Evolutionary conservation across 179 eudicot species (phyloP).

Genomic region (Camellia oleifera): DNA sequence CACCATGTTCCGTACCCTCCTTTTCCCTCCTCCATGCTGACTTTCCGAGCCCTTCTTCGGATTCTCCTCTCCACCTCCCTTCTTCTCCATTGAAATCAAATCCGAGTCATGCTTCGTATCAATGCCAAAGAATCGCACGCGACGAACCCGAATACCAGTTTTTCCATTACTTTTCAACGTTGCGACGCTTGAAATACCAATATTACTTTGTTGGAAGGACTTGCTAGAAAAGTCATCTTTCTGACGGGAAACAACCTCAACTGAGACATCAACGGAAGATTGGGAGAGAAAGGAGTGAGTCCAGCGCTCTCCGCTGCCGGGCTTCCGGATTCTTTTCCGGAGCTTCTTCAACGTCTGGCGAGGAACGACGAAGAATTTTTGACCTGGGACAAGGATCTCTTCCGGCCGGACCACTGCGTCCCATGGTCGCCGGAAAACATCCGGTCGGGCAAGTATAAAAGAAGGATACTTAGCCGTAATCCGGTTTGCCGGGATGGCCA

Average conservation of each 20-base stretch:
- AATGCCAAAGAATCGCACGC: conserved; percentile 27
- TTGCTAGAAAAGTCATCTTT: background rate
- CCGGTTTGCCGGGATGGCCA: conserved; percentile 43
- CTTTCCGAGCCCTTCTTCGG: background rate
- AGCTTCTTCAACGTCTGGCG: conserved; percentile 33
- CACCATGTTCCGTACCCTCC: conserved; percentile 9
- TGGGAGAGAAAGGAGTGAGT: background rate
- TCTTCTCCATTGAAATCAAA: background rate
- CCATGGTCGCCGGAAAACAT: conserved; percentile 42
- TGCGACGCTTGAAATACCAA: background rate
- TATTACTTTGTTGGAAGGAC: conserved; percentile 5
- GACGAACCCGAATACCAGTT: conserved; percentile 1
- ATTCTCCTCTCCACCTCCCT: background rate
- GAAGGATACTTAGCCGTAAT: conserved; percentile 38
- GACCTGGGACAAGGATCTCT: conserved; percentile 39
- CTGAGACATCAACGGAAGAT: background rate
- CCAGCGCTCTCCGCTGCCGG: background rate
- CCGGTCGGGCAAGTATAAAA: conserved; percentile 35
- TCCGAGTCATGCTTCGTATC: background rate
- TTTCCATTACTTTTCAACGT: background rate
- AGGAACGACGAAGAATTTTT: conserved; percentile 35
- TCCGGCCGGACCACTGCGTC: conserved; percentile 37
- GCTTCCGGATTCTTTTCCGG: conserved; percentile 21
- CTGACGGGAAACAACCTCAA: background rate
- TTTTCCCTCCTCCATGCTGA: conserved; percentile 9